Evolutionary conservation across 148 eudicot genomes (phyloP).

Genomic region (Heliamphora exappendiculata): DNA sequence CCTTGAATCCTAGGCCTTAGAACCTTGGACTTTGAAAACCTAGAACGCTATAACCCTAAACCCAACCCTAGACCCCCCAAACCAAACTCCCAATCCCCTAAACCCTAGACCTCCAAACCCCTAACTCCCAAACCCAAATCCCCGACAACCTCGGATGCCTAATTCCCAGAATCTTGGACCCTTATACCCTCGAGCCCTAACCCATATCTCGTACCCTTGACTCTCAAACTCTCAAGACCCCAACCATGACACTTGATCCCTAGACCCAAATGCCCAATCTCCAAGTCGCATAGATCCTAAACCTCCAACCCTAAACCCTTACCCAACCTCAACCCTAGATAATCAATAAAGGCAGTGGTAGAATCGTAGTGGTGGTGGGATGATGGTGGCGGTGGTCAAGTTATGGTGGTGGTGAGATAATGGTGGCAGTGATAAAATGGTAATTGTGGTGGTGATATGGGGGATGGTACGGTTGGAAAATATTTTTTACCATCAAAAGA

Average conservation of each 20-base stretch:
- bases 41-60: conserved; percentile 2
- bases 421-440: too few relatives aligned
- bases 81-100: conserved; percentile 5
- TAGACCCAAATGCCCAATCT: conserved; percentile 2
- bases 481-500: too few relatives aligned
- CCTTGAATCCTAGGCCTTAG: neutral
- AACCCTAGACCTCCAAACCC: conserved; percentile 14
- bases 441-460: too few relatives aligned
- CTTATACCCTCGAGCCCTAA: neutral
- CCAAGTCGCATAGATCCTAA: neutral
- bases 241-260: neutral
- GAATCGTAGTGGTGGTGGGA: too few relatives aligned
- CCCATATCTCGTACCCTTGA: neutral
- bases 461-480: too few relatives aligned
- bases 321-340: conserved; percentile 8
- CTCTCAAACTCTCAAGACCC: neutral
- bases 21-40: conserved; percentile 2
- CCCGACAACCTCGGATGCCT: conserved; percentile 4
- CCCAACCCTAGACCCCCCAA: conserved; percentile 1
- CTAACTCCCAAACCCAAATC: conserved; percentile 11
- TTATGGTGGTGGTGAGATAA: too few relatives aligned
- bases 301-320: conserved; percentile 5
- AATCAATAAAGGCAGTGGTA: too few relatives aligned
- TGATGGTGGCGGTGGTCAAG: too few relatives aligned
- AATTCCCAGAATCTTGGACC: conserved; percentile 4